Evolutionary conservation across 441 rosid species (phyloP).

Genomic region (Eutrema salsugineum): DNA sequence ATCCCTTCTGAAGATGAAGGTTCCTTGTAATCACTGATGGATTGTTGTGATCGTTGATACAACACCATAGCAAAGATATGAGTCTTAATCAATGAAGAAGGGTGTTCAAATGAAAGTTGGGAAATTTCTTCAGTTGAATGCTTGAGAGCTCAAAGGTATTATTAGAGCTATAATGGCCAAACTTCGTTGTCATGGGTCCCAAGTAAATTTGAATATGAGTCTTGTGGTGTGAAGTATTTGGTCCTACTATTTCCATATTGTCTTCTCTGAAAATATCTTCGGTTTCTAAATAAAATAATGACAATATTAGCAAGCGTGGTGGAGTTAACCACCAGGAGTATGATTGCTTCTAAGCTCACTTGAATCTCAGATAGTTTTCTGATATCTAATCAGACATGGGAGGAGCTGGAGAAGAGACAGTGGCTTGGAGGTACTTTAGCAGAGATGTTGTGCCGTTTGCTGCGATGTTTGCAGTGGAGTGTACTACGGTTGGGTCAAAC

Average conservation of each 20-base stretch:
- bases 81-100: too few relatives aligned
- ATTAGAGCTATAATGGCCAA: background rate
- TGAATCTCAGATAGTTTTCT: background rate
- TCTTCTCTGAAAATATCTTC: background rate
- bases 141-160: background rate
- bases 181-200: background rate
- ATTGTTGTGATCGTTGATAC: too few relatives aligned
- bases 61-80: too few relatives aligned
- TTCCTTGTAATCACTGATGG: too few relatives aligned
- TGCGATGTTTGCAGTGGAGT: constrained; percentile 24
- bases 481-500: constrained; percentile 14
- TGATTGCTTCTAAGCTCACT: background rate
- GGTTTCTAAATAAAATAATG: background rate
- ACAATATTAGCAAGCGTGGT: background rate
- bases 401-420: constrained; percentile 17
- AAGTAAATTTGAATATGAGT: background rate
- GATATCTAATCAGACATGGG: background rate
- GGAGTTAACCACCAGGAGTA: background rate
- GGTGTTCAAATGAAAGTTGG: too few relatives aligned
- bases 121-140: background rate
- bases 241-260: background rate
- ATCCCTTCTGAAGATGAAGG: too few relatives aligned
- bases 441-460: constrained; percentile 26
- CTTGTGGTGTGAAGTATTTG: background rate
- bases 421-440: constrained; percentile 6